These are phyloP conservation scores for Clarireedia paspali DNA, from an alignment of 2,329 filamentous ascomycete genomes.

Conservation along the genomic window DNA sequence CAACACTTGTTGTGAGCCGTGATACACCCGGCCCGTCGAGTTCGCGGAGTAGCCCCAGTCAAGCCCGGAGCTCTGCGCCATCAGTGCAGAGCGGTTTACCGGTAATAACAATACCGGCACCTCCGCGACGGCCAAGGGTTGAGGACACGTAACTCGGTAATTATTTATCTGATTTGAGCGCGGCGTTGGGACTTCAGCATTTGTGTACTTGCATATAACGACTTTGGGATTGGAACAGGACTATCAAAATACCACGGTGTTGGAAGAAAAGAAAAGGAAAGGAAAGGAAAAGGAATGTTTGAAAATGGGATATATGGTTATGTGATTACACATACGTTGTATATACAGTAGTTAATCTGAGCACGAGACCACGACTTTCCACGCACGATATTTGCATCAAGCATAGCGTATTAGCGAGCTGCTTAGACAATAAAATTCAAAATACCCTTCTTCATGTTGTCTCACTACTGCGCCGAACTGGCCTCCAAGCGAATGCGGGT, in stretches of 20 bases:
- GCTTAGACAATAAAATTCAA: too few relatives aligned
- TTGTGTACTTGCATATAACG: neutral
- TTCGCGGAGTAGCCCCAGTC: constrained; percentile 13
- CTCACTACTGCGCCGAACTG: too few relatives aligned
- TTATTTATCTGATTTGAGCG: constrained; percentile 7
- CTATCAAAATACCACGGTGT: neutral
- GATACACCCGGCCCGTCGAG: constrained; percentile 3
- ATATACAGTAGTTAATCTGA: neutral
- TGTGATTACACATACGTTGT: neutral
- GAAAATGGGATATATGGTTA: neutral
- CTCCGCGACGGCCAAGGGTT: constrained; percentile 17
- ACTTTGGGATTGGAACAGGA: neutral
- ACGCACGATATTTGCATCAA: neutral
- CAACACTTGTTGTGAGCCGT: neutral
- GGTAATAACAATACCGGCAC: constrained; percentile 25
- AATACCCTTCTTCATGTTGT: too few relatives aligned
- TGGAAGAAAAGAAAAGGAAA: neutral
- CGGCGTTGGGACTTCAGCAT: constrained; percentile 3
- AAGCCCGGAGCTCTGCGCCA: constrained; percentile 14
- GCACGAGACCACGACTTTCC: neutral
- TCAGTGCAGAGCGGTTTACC: constrained; percentile 17
- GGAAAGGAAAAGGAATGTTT: neutral
- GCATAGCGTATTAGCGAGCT: neutral
- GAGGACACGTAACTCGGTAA: neutral
- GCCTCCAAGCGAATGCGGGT: too few relatives aligned